These are phyloP conservation scores for Alisma plantagoaquatica DNA, from an alignment of 106 monocot genomes.

Conservation along the genomic window DNA sequence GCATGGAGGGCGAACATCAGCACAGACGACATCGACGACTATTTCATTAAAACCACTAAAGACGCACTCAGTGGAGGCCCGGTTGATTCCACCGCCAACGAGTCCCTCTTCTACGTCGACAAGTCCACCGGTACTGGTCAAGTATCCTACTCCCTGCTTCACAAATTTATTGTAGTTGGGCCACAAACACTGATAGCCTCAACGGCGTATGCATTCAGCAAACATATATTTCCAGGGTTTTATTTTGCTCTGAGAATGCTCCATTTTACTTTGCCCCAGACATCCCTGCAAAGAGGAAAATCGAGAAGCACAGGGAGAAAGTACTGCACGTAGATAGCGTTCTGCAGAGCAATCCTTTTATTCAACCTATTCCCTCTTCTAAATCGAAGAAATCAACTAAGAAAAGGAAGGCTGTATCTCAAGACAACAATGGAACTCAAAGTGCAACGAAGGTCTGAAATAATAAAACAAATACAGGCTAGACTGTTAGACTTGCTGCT, in stretches of 20 bases:
- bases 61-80: conserved; percentile 49
- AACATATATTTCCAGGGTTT: too few relatives aligned
- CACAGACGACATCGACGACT: conserved; percentile 87
- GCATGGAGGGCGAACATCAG: conserved; percentile 97
- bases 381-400: conserved; percentile 32
- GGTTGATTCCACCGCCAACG: conserved; percentile 37
- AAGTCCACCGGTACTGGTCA: conserved; percentile 29
- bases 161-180: too few relatives aligned
- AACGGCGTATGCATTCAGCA: too few relatives aligned
- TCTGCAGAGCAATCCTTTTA: conserved; percentile 54
- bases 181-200: not conserved
- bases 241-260: too few relatives aligned
- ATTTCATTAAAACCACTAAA: conserved; percentile 70
- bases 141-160: not conserved
- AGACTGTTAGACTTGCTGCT: too few relatives aligned
- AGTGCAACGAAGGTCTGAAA: too few relatives aligned
- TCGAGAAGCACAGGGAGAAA: conserved; percentile 71
- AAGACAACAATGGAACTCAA: too few relatives aligned
- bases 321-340: conserved; percentile 58
- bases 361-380: conserved; percentile 61
- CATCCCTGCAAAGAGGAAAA: conserved; percentile 52
- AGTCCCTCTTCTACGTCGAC: conserved; percentile 67
- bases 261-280: too few relatives aligned
- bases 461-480: too few relatives aligned
- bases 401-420: conserved; percentile 30